Evolutionary conservation across 140 eudicot species (phyloP), one percentile per base, ranked within the genome.

Genomic region (Erigeron philadelphicus): DNA sequence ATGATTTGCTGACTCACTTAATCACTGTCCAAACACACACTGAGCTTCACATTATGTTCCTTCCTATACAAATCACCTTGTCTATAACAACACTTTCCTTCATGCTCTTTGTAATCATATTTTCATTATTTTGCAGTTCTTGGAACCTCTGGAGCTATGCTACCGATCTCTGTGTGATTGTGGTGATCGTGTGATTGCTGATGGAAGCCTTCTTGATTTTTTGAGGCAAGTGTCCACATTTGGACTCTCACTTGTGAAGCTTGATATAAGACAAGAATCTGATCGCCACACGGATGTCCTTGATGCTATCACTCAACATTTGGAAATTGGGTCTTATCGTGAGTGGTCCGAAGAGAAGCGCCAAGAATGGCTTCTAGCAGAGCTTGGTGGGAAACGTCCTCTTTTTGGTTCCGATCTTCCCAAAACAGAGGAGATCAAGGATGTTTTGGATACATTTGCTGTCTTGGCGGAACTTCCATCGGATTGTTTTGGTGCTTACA

Each of bases 61-160:
- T 58, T 10, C 41, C 42, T 58, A 25, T 59, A 4, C 3, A 12
- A 25, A 19, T 31, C 16, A 19, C n/a, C 4, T 64, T 18, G 59
- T 55, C 56, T 76, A 23, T 70, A 64, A 48, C 13, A 48, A 49
- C 25, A 48, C 21, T 8, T 50, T 66, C 7, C 45, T 50, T 21
- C 12, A 16, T 9, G 52, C 12, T 21, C 18, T 64, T 10, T n/a
- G 2, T 46, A 49, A 55, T 41, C 49, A 23, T 13, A 18, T 52
- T 66, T 59, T 15, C 11, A 6, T 40, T 60, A 65, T 12, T 23
- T 48, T 66, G 70, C 73, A 93, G 98, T 87, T 93, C 79, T 79
- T 93, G 90, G 97, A 93, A 60, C 98, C 98, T 57, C 90, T 93
- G 8, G 98, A 93, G 79, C 86, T 93, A 67, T 93, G 98, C 80